Conservation (phyloP, 805 yeast genomes). For the Yarrowia bubula region DNA sequence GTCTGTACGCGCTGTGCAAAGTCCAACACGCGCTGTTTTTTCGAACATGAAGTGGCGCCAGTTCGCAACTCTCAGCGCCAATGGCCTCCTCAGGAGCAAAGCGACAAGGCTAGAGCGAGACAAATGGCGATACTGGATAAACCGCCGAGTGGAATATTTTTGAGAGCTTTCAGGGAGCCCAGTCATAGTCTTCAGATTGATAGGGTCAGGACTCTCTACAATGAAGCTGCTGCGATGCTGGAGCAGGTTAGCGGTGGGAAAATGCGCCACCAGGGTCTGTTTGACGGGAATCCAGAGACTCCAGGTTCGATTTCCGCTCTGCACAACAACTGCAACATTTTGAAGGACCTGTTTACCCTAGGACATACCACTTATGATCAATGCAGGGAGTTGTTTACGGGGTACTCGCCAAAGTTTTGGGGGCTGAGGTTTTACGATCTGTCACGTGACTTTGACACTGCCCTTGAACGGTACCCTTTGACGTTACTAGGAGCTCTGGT, state of each 20-base stretch:
- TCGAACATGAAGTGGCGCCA: constrained; percentile 18
- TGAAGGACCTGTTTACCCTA: constrained; percentile 14
- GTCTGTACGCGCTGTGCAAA: constrained; percentile 22
- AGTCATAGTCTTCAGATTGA: constrained; percentile 6
- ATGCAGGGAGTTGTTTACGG: neutral
- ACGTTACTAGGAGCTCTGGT: constrained; percentile 9
- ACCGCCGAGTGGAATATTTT: constrained; percentile 9
- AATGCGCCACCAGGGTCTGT: neutral
- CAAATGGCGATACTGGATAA: constrained; percentile 16
- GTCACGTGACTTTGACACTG: neutral
- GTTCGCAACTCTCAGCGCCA: neutral
- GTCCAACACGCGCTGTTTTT: constrained; percentile 23
- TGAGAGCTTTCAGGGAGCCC: constrained; percentile 9
- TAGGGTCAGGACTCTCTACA: neutral
- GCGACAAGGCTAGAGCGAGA: constrained; percentile 10
- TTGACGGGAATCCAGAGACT: neutral
- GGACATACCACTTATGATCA: constrained; percentile 18
- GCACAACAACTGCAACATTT: constrained; percentile 11
- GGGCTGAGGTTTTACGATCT: constrained; percentile 19
- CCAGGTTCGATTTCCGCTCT: neutral
- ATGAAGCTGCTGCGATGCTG: constrained; percentile 7
- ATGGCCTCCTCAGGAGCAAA: constrained; percentile 4
- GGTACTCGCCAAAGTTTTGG: constrained; percentile 16
- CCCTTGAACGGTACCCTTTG: constrained; percentile 17
- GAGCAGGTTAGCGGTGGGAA: constrained; percentile 10